Conservation (phyloP, 2,329 filamentous ascomycete genomes). For the Pseudocercospora vitis region DNA sequence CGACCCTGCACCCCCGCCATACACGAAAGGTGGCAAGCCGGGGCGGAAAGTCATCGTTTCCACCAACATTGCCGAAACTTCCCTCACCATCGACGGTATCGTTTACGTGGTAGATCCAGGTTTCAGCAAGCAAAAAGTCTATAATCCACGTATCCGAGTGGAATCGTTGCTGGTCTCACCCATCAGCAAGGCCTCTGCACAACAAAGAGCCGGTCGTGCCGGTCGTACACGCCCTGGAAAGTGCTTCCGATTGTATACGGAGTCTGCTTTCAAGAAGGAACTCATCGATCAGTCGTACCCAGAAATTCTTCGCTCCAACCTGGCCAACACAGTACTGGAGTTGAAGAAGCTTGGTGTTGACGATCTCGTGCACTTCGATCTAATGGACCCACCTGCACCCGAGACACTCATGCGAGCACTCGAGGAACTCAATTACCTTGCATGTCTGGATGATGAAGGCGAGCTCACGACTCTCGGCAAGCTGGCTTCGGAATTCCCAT, state of each 20-base stretch:
- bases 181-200: constrained; percentile 95
- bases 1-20: constrained; percentile 75
- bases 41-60: constrained; percentile 94
- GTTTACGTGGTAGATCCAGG: constrained; percentile 99
- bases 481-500: constrained; percentile 89
- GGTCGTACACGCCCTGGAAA: constrained; percentile 98
- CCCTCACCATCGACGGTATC: constrained; percentile 96
- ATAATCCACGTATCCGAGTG: constrained; percentile 93
- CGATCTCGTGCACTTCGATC: constrained; percentile 95
- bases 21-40: constrained; percentile 73
- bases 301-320: constrained; percentile 90
- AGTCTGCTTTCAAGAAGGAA: constrained; percentile 94
- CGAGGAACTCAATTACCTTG: constrained; percentile 95
- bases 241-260: constrained; percentile 95
- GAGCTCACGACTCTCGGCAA: constrained; percentile 83
- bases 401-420: constrained; percentile 98
- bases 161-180: constrained; percentile 97
- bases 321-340: constrained; percentile 92
- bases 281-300: constrained; percentile 96
- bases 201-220: constrained; percentile 97
- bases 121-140: constrained; percentile 99
- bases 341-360: constrained; percentile 95
- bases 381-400: constrained; percentile 97
- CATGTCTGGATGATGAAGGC: constrained; percentile 93
- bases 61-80: constrained; percentile 98